Evolutionary conservation across 2,329 filamentous ascomycete species (phyloP).

Genomic region (Colletotrichum godetiae): DNA sequence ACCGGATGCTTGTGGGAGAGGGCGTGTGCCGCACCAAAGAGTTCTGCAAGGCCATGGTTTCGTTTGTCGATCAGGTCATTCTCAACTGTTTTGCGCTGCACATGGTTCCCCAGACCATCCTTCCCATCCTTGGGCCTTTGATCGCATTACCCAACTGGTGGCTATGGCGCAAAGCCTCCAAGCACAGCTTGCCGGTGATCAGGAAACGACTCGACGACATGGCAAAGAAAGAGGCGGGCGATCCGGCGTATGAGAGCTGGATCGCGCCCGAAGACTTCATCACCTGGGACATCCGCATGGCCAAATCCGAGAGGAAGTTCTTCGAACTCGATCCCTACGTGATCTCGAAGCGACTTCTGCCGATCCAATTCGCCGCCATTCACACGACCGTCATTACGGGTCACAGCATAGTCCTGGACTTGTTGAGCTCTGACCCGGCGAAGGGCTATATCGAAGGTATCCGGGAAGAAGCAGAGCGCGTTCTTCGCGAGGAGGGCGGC

Average conservation of each 20-base stretch:
- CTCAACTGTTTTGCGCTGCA: slow-evolving; percentile 57
- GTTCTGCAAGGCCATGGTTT: slow-evolving; percentile 59
- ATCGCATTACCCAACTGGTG: slow-evolving; percentile 57
- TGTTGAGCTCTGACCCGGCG: slow-evolving; percentile 52
- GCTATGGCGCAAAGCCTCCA: slow-evolving; percentile 57
- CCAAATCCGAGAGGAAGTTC: slow-evolving; percentile 53
- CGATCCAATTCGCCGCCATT: slow-evolving; percentile 68
- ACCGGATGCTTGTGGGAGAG: slow-evolving; percentile 54
- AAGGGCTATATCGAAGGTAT: slow-evolving; percentile 51
- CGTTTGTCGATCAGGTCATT: slow-evolving; percentile 62
- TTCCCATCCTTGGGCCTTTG: slow-evolving; percentile 60
- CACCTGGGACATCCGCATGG: slow-evolving; percentile 66
- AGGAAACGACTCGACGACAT: slow-evolving; percentile 59
- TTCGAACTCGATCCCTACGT: slow-evolving; percentile 58
- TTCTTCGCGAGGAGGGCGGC: slow-evolving; percentile 47
- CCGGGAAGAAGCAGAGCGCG: slow-evolving; percentile 53
- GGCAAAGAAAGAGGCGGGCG: slow-evolving; percentile 50
- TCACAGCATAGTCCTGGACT: slow-evolving; percentile 58
- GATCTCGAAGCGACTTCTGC: slow-evolving; percentile 63
- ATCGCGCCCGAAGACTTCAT: slow-evolving; percentile 65
- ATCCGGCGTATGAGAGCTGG: slow-evolving; percentile 54
- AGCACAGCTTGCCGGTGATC: slow-evolving; percentile 59
- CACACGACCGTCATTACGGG: slow-evolving; percentile 67
- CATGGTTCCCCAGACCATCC: slow-evolving; percentile 58
- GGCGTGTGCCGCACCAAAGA: slow-evolving; percentile 52